These are phyloP conservation scores for Trichosporon sp. DNA, from an alignment of 1,284 basidiomycete species.

Conservation along the genomic window DNA sequence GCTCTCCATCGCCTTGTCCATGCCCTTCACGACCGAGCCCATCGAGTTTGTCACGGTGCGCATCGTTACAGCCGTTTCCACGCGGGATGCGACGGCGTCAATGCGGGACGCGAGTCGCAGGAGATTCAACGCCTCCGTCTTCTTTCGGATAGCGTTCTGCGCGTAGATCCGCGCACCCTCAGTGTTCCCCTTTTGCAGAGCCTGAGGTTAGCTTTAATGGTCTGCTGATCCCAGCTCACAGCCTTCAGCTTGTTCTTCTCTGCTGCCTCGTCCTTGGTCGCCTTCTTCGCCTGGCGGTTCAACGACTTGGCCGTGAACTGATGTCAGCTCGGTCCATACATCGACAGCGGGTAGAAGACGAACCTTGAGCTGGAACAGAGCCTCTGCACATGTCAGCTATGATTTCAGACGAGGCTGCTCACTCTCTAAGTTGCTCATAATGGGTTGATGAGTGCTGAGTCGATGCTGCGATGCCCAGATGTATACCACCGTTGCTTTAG, in stretches of 20 bases:
- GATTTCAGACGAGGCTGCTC: slow-evolving; percentile 43
- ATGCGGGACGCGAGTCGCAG: slow-evolving; percentile 81
- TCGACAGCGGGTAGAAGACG: not conserved
- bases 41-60: slow-evolving; percentile 79
- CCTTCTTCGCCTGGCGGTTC: slow-evolving; percentile 87
- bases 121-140: slow-evolving; percentile 88
- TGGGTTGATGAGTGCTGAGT: slow-evolving; percentile 5
- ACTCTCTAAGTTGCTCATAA: slow-evolving; percentile 87
- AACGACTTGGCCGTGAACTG: slow-evolving; percentile 95
- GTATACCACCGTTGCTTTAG: too few species aligned
- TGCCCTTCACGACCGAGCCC: slow-evolving; percentile 92
- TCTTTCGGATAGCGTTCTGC: slow-evolving; percentile 96
- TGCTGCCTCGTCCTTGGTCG: slow-evolving; percentile 79
- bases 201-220: slow-evolving; percentile 54
- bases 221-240: slow-evolving; percentile 50
- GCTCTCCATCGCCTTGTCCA: slow-evolving; percentile 98
- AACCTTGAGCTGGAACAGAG: slow-evolving; percentile 91
- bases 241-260: slow-evolving; percentile 89
- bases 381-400: slow-evolving; percentile 57
- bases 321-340: not conserved
- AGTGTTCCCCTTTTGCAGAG: slow-evolving; percentile 90
- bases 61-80: slow-evolving; percentile 99
- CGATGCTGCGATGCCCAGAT: not conserved
- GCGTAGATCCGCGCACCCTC: slow-evolving; percentile 99
- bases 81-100: slow-evolving; percentile 91